Percentiles rank a stretch among this genome's conserved stretches.
Conservation (phyloP, 2,329 filamentous ascomycete species). For the Aureobasidium vineae region DNA sequence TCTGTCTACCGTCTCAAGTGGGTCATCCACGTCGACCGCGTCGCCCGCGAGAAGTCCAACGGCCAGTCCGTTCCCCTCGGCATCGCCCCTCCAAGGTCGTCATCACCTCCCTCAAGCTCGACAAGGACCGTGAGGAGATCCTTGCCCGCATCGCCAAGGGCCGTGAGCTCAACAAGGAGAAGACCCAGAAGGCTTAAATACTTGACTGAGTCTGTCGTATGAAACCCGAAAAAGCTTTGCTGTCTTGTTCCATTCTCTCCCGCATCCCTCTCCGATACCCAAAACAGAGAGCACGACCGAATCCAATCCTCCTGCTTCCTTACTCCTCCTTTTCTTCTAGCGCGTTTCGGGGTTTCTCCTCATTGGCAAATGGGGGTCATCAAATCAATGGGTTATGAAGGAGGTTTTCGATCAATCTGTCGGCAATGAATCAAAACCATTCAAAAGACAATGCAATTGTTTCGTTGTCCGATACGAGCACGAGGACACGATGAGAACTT, state of each 20-base stretch:
- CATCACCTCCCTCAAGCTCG: constrained; percentile 98
- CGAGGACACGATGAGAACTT: not conserved
- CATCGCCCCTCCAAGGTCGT: constrained; percentile 95
- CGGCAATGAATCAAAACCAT: constrained; percentile 22
- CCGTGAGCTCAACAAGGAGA: constrained; percentile 65
- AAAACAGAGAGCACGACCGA: not conserved
- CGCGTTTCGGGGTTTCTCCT: constrained; percentile 21
- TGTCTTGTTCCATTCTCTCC: constrained; percentile 1
- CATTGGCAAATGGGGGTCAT: constrained; percentile 20
- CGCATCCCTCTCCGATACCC: not conserved
- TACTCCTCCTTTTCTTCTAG: constrained; percentile 6
- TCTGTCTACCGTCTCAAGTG: constrained; percentile 99
- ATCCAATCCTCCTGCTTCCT: constrained; percentile 10
- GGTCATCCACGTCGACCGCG: constrained; percentile 93
- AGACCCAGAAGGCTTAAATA: constrained; percentile 45
- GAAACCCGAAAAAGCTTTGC: constrained; percentile 20
- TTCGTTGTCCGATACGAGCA: not conserved
- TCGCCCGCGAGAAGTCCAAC: constrained; percentile 95
- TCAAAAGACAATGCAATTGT: constrained; percentile 8
- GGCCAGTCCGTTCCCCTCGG: constrained; percentile 94
- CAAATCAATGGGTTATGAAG: constrained; percentile 21
- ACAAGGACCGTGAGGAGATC: constrained; percentile 90
- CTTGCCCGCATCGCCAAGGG: constrained; percentile 80
- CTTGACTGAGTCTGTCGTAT: constrained; percentile 11
- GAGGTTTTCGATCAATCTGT: constrained; percentile 18